Evolutionary conservation across 176 grass and related monocot species (phyloP), one percentile per base, ranked within the genome.

Genomic region (Carex pumila): DNA sequence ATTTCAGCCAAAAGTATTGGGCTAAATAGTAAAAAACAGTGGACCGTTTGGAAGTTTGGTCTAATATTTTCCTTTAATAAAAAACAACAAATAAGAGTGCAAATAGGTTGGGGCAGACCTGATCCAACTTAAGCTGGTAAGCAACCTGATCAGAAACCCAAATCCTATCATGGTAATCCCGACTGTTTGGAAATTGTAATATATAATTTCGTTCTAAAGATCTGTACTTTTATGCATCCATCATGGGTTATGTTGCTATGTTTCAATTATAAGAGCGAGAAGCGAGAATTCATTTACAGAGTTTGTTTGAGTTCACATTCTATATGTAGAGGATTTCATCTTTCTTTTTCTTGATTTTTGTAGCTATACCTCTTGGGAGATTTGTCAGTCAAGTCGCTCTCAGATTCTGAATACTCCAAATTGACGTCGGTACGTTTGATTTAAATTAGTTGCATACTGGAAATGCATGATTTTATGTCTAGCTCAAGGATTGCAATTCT

Each of bases 361-460:
- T 63, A 98, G 95, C 89, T 98, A 41, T 98, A 93, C 80, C 77
- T 98, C 50, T 93, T 98, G 84, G 92, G 89, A 71, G 93, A 91
- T 93, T 92, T 85, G 64, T 93, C 90, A 65, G 91, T 98, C 34
- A 92, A 91, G 87, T 89, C 89, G 84, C 89, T 98, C 86, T 94
- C 95, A 82, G 95, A 91, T 85, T 88, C 91, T 43, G 95, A 98
- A 74, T 98, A 98, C 84, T 91, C 95, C 79, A 98, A 94, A 88
- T 84, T 98, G 91, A 98, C 89, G 64, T 98, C 92, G 95, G 95
- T 98, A 94, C 86, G 89, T 89, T 53, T 82, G 73, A 55, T 83
- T 72, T 39, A 74, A 69, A 80, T 76, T 89, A 10, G 52, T 34
- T 55, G 13, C 25, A 34, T 52, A 15, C 3, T 77, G 73, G 73